These are phyloP conservation scores for Dendryphion nanum DNA, from an alignment of 2,329 filamentous ascomycete species.

Conservation along the genomic window DNA sequence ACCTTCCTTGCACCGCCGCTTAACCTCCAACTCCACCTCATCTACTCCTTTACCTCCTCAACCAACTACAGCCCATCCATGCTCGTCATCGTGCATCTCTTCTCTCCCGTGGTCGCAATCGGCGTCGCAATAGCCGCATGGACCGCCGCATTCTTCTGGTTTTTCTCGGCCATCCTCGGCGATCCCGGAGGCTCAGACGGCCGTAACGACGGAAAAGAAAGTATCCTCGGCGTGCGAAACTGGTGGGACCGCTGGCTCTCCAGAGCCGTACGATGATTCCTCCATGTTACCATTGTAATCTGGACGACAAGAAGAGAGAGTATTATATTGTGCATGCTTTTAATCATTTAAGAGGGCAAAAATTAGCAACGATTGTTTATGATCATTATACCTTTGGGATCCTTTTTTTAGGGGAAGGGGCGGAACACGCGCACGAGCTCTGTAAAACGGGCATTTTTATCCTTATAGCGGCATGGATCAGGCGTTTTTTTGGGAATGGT, in stretches of 20 bases:
- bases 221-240: constrained; percentile 56
- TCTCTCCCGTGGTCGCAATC: constrained; percentile 57
- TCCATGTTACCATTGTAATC: too few relatives aligned
- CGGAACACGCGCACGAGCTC: too few relatives aligned
- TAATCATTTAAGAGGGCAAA: too few relatives aligned
- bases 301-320: background rate
- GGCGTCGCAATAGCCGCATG: constrained; percentile 57
- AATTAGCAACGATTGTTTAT: too few relatives aligned
- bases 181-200: constrained; percentile 61
- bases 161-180: constrained; percentile 60
- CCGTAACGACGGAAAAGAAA: constrained; percentile 60
- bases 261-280: constrained; percentile 30
- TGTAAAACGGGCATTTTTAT: too few relatives aligned
- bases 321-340: background rate
- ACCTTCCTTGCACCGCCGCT: constrained; percentile 54
- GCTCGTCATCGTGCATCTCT: constrained; percentile 53
- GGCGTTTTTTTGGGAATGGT: too few relatives aligned
- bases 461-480: too few relatives aligned
- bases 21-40: constrained; percentile 50
- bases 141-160: constrained; percentile 62
- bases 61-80: constrained; percentile 41
- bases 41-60: constrained; percentile 43
- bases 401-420: too few relatives aligned
- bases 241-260: constrained; percentile 62
- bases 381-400: too few relatives aligned